These are phyloP conservation scores for Suillus plorans DNA, from an alignment of 768 basidiomycete species.

Conservation along the genomic window DNA sequence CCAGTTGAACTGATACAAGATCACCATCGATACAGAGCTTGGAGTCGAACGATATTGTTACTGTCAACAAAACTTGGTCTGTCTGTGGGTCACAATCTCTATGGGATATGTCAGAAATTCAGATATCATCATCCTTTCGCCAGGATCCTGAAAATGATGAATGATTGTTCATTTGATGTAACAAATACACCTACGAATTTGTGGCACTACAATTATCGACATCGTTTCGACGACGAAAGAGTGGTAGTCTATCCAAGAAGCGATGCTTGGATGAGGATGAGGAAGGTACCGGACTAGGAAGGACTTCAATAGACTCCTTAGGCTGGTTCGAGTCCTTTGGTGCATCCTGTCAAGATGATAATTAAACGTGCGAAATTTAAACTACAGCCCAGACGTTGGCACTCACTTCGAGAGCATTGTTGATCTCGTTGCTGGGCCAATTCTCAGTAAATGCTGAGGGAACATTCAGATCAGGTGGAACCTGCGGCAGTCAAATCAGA, in stretches of 20 bases:
- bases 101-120: not conserved
- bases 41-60: not conserved
- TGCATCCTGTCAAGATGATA: not conserved
- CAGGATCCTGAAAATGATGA: not conserved
- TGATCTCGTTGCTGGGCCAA: not conserved
- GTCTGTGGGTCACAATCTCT: not conserved
- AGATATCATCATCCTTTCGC: not conserved
- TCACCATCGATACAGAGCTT: not conserved
- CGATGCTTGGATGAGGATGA: not conserved
- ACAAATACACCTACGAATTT: not conserved
- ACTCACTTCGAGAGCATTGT: not conserved
- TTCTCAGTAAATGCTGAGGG: not conserved
- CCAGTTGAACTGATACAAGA: not conserved
- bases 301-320: not conserved
- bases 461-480: not conserved
- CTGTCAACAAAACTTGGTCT: not conserved
- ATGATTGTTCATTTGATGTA: not conserved
- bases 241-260: not conserved
- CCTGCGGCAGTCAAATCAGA: not conserved
- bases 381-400: not conserved
- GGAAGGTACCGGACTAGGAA: not conserved
- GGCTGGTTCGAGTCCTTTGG: not conserved
- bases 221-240: not conserved
- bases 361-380: not conserved
- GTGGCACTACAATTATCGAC: not conserved